Percentiles rank a stretch among this genome's conserved stretches.
These are phyloP conservation scores for Hygrophoropsis aurantiaca DNA, from an alignment of 768 basidiomycete species.

Conservation along the genomic window DNA sequence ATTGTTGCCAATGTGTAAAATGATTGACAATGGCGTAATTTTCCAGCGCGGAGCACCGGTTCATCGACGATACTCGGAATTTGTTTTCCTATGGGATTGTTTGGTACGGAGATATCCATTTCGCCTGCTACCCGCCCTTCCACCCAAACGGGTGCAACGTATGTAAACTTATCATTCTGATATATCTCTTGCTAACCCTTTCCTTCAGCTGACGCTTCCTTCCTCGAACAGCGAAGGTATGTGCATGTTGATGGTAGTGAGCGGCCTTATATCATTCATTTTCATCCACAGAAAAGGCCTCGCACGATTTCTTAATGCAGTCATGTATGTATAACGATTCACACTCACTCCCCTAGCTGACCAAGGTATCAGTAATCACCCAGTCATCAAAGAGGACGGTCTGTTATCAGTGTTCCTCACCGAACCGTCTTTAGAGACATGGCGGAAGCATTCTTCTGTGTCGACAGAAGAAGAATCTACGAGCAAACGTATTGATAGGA, in stretches of 20 bases:
- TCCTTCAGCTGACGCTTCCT: conserved; percentile 75
- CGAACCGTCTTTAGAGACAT: conserved; percentile 81
- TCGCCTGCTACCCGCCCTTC: conserved; percentile 81
- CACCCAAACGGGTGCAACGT: conserved; percentile 93
- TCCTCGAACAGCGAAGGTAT: conserved; percentile 87
- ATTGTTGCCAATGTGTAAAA: conserved; percentile 2
- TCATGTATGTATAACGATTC: conserved; percentile 52
- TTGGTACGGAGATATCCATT: conserved; percentile 89
- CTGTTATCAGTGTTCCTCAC: conserved; percentile 78
- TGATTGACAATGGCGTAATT: conserved; percentile 5
- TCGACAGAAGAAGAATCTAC: conserved; percentile 87
- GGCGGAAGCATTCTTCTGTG: conserved; percentile 78
- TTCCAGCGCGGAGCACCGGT: conserved; percentile 66
- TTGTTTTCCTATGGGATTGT: conserved; percentile 86
- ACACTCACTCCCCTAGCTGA: neutral
- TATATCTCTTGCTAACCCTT: conserved; percentile 10
- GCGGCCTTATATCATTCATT: conserved; percentile 4
- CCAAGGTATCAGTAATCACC: conserved; percentile 73
- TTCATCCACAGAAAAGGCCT: conserved; percentile 67
- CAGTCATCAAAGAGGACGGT: conserved; percentile 85
- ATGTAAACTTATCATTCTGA: conserved; percentile 31
- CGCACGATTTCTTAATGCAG: conserved; percentile 73
- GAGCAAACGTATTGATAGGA: conserved; percentile 72
- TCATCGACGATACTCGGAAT: conserved; percentile 89
- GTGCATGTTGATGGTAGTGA: conserved; percentile 9